Percentiles rank a stretch among this genome's conserved stretches.
Evolutionary conservation across 306 rosid genomes (phyloP).

Genomic region (Vicia sativa): DNA sequence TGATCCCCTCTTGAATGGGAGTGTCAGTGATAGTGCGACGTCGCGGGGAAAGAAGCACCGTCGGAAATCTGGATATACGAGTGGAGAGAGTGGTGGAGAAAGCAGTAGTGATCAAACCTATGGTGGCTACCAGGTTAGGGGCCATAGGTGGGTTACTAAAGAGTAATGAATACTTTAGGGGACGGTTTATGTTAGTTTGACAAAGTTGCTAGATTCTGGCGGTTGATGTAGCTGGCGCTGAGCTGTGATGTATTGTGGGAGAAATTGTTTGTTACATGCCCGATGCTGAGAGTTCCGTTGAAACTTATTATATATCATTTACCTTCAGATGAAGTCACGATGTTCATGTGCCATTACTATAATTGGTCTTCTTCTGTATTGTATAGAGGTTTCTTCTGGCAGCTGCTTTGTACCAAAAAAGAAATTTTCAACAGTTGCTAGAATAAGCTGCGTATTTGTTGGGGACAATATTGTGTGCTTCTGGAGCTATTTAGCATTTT

Average conservation of each 20-base stretch:
- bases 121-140: constrained; percentile 79
- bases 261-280: constrained; percentile 35
- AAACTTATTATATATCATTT: constrained; percentile 25
- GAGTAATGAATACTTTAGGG: constrained; percentile 55
- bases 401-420: constrained; percentile 31
- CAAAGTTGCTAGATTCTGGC: constrained; percentile 22
- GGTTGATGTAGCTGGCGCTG: constrained; percentile 26
- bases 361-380: constrained; percentile 37
- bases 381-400: constrained; percentile 42
- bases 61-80: constrained; percentile 66
- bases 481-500: constrained; percentile 17
- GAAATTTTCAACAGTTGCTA: constrained; percentile 29
- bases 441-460: constrained; percentile 33
- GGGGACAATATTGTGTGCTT: constrained; percentile 24
- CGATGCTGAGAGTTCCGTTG: constrained; percentile 25
- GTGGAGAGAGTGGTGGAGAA: constrained; percentile 98
- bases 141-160: constrained; percentile 89
- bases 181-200: constrained; percentile 24
- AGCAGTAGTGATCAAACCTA: constrained; percentile 85
- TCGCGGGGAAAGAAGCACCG: constrained; percentile 80
- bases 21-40: constrained; percentile 79
- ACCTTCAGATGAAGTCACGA: constrained; percentile 26
- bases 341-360: constrained; percentile 34
- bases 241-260: constrained; percentile 29
- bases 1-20: constrained; percentile 88